Base-by-base conservation (phyloP, 2,329 filamentous ascomycete genomes). In the Claviceps africana region DNA sequence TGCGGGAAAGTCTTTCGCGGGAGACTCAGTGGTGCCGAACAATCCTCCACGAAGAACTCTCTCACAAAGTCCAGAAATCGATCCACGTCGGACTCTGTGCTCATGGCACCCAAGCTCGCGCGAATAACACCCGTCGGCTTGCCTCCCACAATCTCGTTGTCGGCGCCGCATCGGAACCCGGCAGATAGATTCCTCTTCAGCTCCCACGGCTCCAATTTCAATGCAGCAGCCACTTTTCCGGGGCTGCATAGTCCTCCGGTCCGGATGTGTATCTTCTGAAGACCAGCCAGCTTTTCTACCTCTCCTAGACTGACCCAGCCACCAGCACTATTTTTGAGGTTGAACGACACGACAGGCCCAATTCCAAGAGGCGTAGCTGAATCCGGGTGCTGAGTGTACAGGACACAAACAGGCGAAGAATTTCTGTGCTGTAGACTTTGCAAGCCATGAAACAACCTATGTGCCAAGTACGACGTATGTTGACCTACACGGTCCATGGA, bases 201-300 rank as follows among this genome's bases (percentile, higher is more conserved):
- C 62, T 97, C 89, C 78, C 83, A 85, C 0, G 88, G 81, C 47
- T 83, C 77, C 50, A 96, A 74, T 1, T 73, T 72, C n/a, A 97
- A 75, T 21, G 82, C 79, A 1, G 76, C 74, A 15, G 89, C 85
- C 53, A 95, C 79, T 1, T 89, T 89, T 10, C 90, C 93, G 1
- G 93, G 91, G 60, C 95, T 96, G 68, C 93, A 98, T 1, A 96
- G 73, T 0, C 88, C 86, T 5, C 93, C 93, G 1, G 88, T 95
- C 39, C 93, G 81, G 19, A 97, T 70, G 61, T 96, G 88, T 43
- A 97, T 85, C 48, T 81, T 78, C 57, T 85, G 87, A 21, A 95
- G 72, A 2, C 78, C 76, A 7, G 89, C 86, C 22, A 96, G 72
- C 65, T 91, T 95, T 64, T 97, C 90, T 19, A 97, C 82, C 62